Base-by-base conservation (phyloP, 352 stramenopile genomes). In the Phytophthora melonis region DNA sequence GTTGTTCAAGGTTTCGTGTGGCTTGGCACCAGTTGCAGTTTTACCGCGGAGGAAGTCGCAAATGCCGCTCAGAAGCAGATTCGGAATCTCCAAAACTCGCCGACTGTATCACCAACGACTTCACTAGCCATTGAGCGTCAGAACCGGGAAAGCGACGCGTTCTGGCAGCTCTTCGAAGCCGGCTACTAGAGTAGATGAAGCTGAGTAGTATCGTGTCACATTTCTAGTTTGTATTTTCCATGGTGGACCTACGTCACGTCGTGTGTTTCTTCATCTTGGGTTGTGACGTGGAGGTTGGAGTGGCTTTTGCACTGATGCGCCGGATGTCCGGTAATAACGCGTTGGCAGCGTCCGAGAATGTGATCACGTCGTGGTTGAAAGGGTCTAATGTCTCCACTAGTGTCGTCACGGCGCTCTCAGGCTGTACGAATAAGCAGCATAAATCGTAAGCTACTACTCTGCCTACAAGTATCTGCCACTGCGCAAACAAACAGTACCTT, bases 351-450 rank as follows among this genome's bases (percentile, higher is more conserved):
- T 95, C 87, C 6, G 84, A 92, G 68, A 94, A 96, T 4, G 86
- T 95, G 55, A 95, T 74, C n/a, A 86, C 75, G 63, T 94, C 82
- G 74, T 93, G 82, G 25, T 83, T 71, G 25, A 86, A 88, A 4
- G 88, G 88, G 65, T 95, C 88, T 30, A 93, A 71, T 7, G 67
- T 74, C 19, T 87, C 77, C 3, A 95, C 19, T 7, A 95, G 67
- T 10, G 63, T 74, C 45, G 77, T 72, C 19, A 92, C 64, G 30
- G 75, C 68, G 8, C 63, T 72, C n/a, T 88, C 74, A 8, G 73
- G 63, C 79, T 87, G 56, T 34, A 3, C 11, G 50, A 62, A 19
- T 11, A 43, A 62, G 39, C 3, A 45, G 39, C 39, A 45, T n/a
- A 41, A 45, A 5, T 30, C 1, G 30, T 63, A 27, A 72, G 21